Conservation (phyloP, 192 early-diverging fungal genomes). For the Coemansia sp. region DNA sequence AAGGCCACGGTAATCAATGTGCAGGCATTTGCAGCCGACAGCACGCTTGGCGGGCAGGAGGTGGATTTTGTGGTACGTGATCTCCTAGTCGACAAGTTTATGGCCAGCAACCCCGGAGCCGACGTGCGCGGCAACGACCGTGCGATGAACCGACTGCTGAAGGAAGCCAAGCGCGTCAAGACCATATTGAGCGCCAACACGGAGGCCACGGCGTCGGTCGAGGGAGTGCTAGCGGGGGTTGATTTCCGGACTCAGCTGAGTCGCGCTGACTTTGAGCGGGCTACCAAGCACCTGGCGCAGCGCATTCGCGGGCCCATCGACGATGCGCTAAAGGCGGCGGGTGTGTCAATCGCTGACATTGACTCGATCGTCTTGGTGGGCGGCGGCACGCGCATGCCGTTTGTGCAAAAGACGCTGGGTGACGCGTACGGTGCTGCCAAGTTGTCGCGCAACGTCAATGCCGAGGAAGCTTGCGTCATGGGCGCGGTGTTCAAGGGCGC, state of each 20-base stretch:
- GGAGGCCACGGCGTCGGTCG: conserved; percentile 83
- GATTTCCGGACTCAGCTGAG: conserved; percentile 84
- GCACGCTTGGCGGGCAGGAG: conserved; percentile 82
- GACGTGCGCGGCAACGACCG: conserved; percentile 68
- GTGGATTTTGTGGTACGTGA: conserved; percentile 85
- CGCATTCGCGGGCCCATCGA: conserved; percentile 78
- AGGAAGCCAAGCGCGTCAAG: conserved; percentile 95
- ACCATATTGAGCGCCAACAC: conserved; percentile 94
- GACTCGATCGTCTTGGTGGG: conserved; percentile 93
- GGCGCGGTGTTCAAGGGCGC: conserved; percentile 89
- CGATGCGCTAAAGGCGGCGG: conserved; percentile 66
- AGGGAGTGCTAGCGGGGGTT: conserved; percentile 80
- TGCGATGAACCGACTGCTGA: conserved; percentile 86
- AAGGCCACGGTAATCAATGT: conserved; percentile 75
- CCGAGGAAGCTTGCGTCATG: conserved; percentile 93
- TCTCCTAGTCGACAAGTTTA: conserved; percentile 78
- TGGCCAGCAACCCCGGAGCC: conserved; percentile 50
- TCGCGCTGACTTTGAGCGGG: conserved; percentile 74
- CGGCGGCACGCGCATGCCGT: conserved; percentile 86
- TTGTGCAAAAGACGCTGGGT: conserved; percentile 73
- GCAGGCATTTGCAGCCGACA: conserved; percentile 78
- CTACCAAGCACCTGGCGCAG: conserved; percentile 63
- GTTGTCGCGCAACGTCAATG: conserved; percentile 93
- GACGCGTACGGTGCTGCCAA: conserved; percentile 76
- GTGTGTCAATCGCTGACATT: conserved; percentile 68